Percentiles rank a stretch among this genome's conserved stretches.
These are phyloP conservation scores for Boletus sp. DNA, from an alignment of 768 basidiomycete species.

Conservation along the genomic window DNA sequence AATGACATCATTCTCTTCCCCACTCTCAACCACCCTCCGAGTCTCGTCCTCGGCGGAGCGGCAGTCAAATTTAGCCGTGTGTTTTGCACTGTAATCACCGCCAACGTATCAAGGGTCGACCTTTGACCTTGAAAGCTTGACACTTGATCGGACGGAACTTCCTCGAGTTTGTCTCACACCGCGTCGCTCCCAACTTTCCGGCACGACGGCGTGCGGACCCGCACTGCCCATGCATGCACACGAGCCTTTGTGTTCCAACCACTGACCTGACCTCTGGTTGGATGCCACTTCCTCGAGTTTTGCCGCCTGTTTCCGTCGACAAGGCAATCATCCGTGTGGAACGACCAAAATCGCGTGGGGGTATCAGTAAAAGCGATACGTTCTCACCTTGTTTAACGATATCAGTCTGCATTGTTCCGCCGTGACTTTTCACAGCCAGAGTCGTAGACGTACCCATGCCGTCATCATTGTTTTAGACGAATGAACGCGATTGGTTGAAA, in stretches of 20 bases:
- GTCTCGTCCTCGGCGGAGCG: too few species aligned
- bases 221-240: background rate
- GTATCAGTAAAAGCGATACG: background rate
- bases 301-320: background rate
- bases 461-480: background rate
- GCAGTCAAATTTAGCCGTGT: background rate
- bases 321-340: background rate
- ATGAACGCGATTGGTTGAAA: background rate
- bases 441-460: background rate
- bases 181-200: background rate
- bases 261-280: background rate
- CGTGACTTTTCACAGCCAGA: background rate
- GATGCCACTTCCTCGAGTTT: too few species aligned
- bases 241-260: background rate
- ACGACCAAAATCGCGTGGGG: background rate
- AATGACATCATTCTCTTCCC: constrained; percentile 13
- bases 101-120: background rate
- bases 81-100: constrained; percentile 6
- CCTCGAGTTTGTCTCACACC: background rate
- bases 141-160: background rate
- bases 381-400: background rate
- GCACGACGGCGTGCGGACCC: background rate
- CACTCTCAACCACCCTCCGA: background rate
- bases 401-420: background rate
- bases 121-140: background rate